Base-by-base conservation (phyloP, 2,329 filamentous ascomycete species). In the Macroventuria anomochaeta region DNA sequence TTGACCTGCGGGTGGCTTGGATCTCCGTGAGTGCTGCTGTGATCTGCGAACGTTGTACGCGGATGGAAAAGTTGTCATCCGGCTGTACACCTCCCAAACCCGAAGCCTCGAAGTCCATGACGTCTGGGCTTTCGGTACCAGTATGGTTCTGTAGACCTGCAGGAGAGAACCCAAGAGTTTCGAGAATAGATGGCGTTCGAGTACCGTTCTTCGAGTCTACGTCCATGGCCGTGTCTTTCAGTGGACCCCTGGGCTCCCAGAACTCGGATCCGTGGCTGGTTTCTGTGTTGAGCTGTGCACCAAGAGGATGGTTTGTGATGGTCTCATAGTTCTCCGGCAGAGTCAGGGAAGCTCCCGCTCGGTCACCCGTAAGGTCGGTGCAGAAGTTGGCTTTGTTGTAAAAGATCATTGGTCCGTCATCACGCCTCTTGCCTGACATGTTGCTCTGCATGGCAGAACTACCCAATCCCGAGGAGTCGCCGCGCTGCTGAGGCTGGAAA, bases 351-450 rank as follows among this genome's bases (percentile, higher is more conserved):
- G 59, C 56, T 5, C 63, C 65, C 7, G 57, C 51, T 18, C 63
- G 78, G 62, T 92, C 88, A 2, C 88, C 87, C 13, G 87, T 90
- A 3, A 95, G 75, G 70, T 96, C 91, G 1, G 87, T 92, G 70
- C 87, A 95, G 70, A 95, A 96, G 0, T 84, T 85, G 1, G 88
- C 88, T 21, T 88, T 89, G 55, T 83, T 90, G 70, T 93, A 96
- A 68, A 93, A 96, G 15, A 93, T 91, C 61, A 96, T 88, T 1
- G 89, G 86, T 7, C 90, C 91, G 53, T 89, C 85, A 11, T 85
- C 81, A 0, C 79, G 81, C 21, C 82, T 82, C 70, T 82, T 84
- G 59, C 76, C 81, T 0, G 71, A 68, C 1, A 58, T 76, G 28
- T 79, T 65, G 67, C 80, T 71, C 67, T 76, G 51, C 74, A 81